These are phyloP conservation scores for Zoysia japonica DNA, from an alignment of 176 grass and related monocot genomes.

Conservation along the genomic window DNA sequence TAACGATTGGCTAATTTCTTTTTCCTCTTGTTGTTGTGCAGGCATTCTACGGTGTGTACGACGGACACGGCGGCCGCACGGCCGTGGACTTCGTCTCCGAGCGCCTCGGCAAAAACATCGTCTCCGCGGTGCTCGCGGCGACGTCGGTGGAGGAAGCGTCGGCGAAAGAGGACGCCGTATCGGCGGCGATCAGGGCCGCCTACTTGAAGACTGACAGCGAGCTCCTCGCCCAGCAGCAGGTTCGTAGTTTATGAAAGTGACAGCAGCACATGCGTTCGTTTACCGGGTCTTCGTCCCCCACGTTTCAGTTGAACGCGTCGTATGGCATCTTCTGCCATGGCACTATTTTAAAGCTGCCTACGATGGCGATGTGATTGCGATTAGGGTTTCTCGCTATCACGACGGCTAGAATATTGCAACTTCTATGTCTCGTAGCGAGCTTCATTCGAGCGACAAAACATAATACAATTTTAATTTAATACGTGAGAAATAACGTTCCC, in stretches of 20 bases:
- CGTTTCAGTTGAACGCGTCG: constrained; percentile 37
- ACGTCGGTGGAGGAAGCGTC: neutral
- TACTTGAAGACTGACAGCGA: constrained; percentile 77
- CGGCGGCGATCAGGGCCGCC: constrained; percentile 58
- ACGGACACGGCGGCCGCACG: constrained; percentile 74
- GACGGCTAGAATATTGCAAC: no score
- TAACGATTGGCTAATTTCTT: neutral
- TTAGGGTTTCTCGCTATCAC: neutral
- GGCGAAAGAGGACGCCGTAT: constrained; percentile 4
- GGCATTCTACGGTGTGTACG: constrained; percentile 90
- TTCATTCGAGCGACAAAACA: neutral
- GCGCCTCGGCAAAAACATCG: constrained; percentile 61
- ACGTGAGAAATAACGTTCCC: no score
- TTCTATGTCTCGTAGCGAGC: no score
- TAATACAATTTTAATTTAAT: neutral
- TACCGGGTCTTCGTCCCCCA: constrained; percentile 22
- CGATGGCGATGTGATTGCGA: neutral
- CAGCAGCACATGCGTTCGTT: constrained; percentile 6
- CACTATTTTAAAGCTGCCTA: neutral
- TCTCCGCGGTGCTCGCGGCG: constrained; percentile 44
- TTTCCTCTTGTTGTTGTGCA: neutral
- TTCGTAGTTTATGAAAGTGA: neutral
- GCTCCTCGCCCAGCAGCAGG: constrained; percentile 52
- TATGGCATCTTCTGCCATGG: neutral
- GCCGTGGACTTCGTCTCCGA: constrained; percentile 74